Base-by-base conservation (phyloP, 257 asterid genomes). In the Solanum corneliomulleri region DNA sequence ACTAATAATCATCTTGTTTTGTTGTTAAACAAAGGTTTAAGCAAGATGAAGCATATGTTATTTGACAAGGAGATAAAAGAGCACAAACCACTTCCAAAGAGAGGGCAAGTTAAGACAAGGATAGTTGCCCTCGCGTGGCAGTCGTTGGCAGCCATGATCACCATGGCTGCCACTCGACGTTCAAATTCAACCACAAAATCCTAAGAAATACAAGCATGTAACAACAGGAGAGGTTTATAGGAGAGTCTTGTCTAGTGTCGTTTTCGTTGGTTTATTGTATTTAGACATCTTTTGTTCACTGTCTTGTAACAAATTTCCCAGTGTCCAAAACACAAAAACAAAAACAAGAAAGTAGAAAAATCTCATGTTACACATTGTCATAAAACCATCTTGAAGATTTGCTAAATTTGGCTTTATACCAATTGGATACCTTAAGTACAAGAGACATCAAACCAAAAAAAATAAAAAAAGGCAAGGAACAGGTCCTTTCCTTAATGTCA, bases 41-140 rank as follows among this genome's bases (percentile, higher is more conserved):
- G 25, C 5, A 56, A 56, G 64, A 56, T 56, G 64, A 56, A 56
- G 64, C 25, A 20, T 8, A 56, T 56, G 25, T 82, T 88, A 45
- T 69, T 83, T 33, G 86, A 68, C 81, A 90, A 84, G 86, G 88
- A 83, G 42, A 81, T 87, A 33, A 84, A 71, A 84, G 71, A 84
- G 44, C 80, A 87, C 42, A 69, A 92, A 49, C 77, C 87, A 3
- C 68, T 91, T 11, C 98, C 95, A 0, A 93, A 88, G 82, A 89
- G 98, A 81, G 98, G 98, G 49, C 95, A 92, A 49, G 92, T 93
- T 89, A 94, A 93, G 90, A 87, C 81, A 58, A 93, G 87, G 91
- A 94, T 94, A 60, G 98, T 94, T 47, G 89, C 95, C 0, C 91
- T 91, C 78, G 96, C 94, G 33, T 88, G 92, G 62, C 94, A 92